Evolutionary conservation across 2,329 filamentous ascomycete species (phyloP), one percentile per base, ranked within the genome.

Genomic region (Ascomycota sp.): DNA sequence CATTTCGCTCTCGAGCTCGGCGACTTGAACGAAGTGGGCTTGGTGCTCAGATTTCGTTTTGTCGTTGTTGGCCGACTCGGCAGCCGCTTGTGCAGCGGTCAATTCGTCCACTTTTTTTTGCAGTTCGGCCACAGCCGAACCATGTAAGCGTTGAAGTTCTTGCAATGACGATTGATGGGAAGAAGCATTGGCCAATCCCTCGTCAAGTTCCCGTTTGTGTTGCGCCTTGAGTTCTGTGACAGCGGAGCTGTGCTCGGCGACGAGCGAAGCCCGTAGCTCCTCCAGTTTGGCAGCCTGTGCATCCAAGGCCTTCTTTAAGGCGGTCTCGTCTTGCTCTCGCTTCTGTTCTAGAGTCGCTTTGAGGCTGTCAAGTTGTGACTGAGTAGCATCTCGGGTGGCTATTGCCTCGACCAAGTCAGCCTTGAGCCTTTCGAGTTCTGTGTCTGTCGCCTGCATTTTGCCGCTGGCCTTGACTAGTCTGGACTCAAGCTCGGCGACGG

Each of bases 41-140:
- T 60, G 53, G 22, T 53, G 48, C 33, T 61, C 59, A 15, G 49
- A 51, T 30, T 61, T 57, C 17, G 57, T 35, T 39, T 55, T 59
- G 24, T 56, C 50, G 30, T 56, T 52, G 38, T 55, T 58, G 9
- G 57, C 54, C 17, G 51, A 47, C 41, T 62, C 56, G 6, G 65
- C 42, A 4, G 50, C 47, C n/a, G 48, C 45, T 30, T 60, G 61
- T 2, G 61, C 58, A 2, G 57, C 52, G 1, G 54, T 53, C 30
- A 72, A 44, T 25, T 63, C 59, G 13, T 67, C 59, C 21, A 75
- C 54, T 46, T 66, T 62, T 41, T 54, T 59, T 45, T 72, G 61
- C 27, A 74, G 48, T 13, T 60, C 59, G 17, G 52, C 53, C 20
- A 59, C 40, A 4, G 52, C 47, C 8, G 52, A 41, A 32, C 69